Percentiles rank a stretch among this genome's conserved stretches.
phyloP scores from a whole-genome alignment of 805 yeast genomes.

The Zygoascus bituminiphila region DNA sequence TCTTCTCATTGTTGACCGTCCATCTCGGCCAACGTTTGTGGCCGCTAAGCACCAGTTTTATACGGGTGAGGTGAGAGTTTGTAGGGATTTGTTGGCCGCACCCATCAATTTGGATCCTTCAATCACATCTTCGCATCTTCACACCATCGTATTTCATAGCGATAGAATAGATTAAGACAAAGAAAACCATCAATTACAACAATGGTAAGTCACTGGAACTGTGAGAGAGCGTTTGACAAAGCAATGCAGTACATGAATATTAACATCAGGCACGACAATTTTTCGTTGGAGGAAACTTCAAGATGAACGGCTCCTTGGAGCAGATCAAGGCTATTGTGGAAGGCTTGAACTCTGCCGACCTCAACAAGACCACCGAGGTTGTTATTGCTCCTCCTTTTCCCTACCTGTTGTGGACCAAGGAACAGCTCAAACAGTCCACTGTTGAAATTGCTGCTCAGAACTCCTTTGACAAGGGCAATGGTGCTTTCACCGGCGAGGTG shows the following conservation, averaged over 20 bases:
- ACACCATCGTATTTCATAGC: background rate
- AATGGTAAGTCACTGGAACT: constrained; percentile 4
- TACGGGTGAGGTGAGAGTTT: too few relatives aligned
- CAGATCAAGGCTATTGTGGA: constrained; percentile 79
- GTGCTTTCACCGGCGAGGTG: constrained; percentile 98
- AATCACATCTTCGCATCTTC: background rate
- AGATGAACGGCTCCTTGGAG: constrained; percentile 90
- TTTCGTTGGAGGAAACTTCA: constrained; percentile 99
- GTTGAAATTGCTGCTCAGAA: constrained; percentile 88
- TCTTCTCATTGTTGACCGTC: too few relatives aligned
- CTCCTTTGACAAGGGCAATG: constrained; percentile 76
- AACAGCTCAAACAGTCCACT: constrained; percentile 55
- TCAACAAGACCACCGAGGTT: constrained; percentile 78
- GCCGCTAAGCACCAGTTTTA: too few relatives aligned
- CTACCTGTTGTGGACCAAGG: constrained; percentile 71
- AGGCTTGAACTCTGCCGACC: constrained; percentile 66
- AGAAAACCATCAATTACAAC: background rate
- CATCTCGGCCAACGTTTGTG: too few relatives aligned
- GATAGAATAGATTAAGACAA: background rate
- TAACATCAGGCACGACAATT: constrained; percentile 80
- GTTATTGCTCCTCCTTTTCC: constrained; percentile 96
- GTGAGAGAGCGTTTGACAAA: background rate
- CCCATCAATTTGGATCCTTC: background rate
- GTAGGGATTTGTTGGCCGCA: background rate
- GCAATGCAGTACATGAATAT: background rate